Percentiles rank a stretch among this genome's conserved stretches.
Evolutionary conservation across 2,329 filamentous ascomycete species (phyloP).

Genomic region (Aureobasidium sp.): DNA sequence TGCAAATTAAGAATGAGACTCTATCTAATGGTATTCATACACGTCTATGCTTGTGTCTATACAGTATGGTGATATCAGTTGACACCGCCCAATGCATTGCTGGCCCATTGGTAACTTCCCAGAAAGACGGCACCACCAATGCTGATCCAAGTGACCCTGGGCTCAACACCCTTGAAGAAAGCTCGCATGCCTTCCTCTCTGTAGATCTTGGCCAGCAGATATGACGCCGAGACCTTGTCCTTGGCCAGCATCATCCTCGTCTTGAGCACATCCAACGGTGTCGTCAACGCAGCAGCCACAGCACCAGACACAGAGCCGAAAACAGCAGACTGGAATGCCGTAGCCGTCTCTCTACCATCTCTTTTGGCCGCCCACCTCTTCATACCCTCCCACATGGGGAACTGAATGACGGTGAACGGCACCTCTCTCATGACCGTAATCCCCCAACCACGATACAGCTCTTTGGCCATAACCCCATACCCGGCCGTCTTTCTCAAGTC

Average conservation of each 20-base stretch:
- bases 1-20: too few species aligned
- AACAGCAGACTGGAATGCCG: conserved; percentile 70
- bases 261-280: conserved; percentile 92
- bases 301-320: conserved; percentile 81
- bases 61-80: neutral
- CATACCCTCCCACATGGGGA: conserved; percentile 91
- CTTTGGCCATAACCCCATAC: conserved; percentile 58
- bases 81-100: conserved; percentile 59
- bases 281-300: conserved; percentile 80
- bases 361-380: conserved; percentile 59
- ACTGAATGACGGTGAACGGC: conserved; percentile 94
- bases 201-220: conserved; percentile 59
- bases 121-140: conserved; percentile 90
- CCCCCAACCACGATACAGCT: conserved; percentile 85
- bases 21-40: neutral
- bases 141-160: conserved; percentile 89
- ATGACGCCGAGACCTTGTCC: conserved; percentile 53
- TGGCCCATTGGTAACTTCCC: conserved; percentile 85
- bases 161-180: conserved; percentile 72
- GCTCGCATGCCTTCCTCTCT: conserved; percentile 56
- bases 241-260: conserved; percentile 88
- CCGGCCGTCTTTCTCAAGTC: conserved; percentile 34
- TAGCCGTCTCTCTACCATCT: conserved; percentile 45
- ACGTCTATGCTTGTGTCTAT: neutral
- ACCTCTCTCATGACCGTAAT: conserved; percentile 95